These are phyloP conservation scores for Neonectria magnoliae DNA, from an alignment of 2,329 filamentous ascomycete genomes.

Conservation along the genomic window DNA sequence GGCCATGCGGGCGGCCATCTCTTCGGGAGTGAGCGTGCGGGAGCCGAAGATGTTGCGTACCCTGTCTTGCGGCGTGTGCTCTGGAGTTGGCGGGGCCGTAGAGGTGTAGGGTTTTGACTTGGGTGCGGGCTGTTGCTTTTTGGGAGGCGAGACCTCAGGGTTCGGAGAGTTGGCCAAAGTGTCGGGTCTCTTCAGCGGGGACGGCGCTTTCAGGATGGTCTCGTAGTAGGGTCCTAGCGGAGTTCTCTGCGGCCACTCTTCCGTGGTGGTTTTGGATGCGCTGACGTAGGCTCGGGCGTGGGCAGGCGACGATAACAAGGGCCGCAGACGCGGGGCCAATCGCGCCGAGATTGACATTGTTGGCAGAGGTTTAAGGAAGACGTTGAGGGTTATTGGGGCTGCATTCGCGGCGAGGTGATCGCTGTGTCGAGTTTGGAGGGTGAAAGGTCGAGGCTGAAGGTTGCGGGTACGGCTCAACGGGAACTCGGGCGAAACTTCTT, in stretches of 20 bases:
- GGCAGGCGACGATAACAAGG: slow-evolving; percentile 36
- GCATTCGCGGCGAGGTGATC: neutral
- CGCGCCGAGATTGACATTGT: slow-evolving; percentile 46
- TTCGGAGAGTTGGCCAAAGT: slow-evolving; percentile 54
- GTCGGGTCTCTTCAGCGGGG: slow-evolving; percentile 55
- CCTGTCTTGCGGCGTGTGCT: slow-evolving; percentile 57
- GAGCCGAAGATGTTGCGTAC: slow-evolving; percentile 84
- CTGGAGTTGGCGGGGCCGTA: slow-evolving; percentile 9
- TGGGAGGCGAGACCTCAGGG: slow-evolving; percentile 30
- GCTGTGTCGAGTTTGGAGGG: neutral
- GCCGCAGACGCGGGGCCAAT: slow-evolving; percentile 46
- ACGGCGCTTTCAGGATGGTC: slow-evolving; percentile 59
- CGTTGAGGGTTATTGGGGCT: neutral
- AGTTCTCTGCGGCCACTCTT: slow-evolving; percentile 50
- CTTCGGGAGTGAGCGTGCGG: slow-evolving; percentile 76
- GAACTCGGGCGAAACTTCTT: slow-evolving; percentile 31
- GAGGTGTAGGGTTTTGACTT: slow-evolving; percentile 17
- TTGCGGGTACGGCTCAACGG: slow-evolving; percentile 23
- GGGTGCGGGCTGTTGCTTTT: slow-evolving; percentile 34
- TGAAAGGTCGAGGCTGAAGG: slow-evolving; percentile 10
- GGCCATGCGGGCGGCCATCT: slow-evolving; percentile 69
- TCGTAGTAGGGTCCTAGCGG: slow-evolving; percentile 70
- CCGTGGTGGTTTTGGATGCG: slow-evolving; percentile 29
- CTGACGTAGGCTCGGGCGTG: slow-evolving; percentile 44
- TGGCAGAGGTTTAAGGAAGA: neutral